Percentiles rank a stretch among this genome's conserved stretches.
phyloP scores from a whole-genome alignment of 768 basidiomycete species.

The Punctularia strigosozonata region DNA sequence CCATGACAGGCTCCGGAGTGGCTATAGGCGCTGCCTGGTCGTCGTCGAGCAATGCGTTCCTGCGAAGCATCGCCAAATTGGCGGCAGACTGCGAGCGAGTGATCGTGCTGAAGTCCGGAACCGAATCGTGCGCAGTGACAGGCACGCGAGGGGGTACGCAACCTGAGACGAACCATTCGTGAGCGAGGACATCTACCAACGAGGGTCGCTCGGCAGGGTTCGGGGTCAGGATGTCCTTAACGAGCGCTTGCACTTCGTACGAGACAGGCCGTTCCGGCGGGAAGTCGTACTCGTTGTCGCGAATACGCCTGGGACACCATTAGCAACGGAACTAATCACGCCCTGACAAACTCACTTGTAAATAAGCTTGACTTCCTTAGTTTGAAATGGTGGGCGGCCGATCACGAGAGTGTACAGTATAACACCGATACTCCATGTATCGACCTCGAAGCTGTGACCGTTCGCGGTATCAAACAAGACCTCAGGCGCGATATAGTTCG shows the following conservation, averaged over 20 bases:
- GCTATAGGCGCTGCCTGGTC: slow-evolving; percentile 37
- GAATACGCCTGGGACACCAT: slow-evolving; percentile 56
- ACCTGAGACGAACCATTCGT: slow-evolving; percentile 75
- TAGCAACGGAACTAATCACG: slow-evolving; percentile 3
- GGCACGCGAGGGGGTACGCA: slow-evolving; percentile 77
- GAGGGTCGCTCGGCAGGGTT: slow-evolving; percentile 76
- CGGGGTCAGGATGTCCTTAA: slow-evolving; percentile 76
- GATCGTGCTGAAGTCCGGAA: slow-evolving; percentile 69
- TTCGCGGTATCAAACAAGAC: slow-evolving; percentile 92
- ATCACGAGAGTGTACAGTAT: slow-evolving; percentile 92
- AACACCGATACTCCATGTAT: slow-evolving; percentile 96
- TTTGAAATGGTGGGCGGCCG: slow-evolving; percentile 97
- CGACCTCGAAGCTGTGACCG: slow-evolving; percentile 97
- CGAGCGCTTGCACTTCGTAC: slow-evolving; percentile 58
- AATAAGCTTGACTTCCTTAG: slow-evolving; percentile 93
- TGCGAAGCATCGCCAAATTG: slow-evolving; percentile 63
- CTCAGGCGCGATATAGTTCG: slow-evolving; percentile 98
- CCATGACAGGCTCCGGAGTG: slow-evolving; percentile 22
- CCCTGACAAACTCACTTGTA: slow-evolving; percentile 53
- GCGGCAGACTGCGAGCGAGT: slow-evolving; percentile 43
- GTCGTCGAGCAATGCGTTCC: slow-evolving; percentile 50
- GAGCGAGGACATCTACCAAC: slow-evolving; percentile 73
- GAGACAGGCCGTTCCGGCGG: slow-evolving; percentile 69
- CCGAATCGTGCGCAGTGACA: slow-evolving; percentile 57
- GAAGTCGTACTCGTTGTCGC: slow-evolving; percentile 88